Percentiles rank a stretch among this genome's conserved stretches.
These are phyloP conservation scores for Gentiana dahurica DNA, from an alignment of 257 asterid species.

Conservation along the genomic window DNA sequence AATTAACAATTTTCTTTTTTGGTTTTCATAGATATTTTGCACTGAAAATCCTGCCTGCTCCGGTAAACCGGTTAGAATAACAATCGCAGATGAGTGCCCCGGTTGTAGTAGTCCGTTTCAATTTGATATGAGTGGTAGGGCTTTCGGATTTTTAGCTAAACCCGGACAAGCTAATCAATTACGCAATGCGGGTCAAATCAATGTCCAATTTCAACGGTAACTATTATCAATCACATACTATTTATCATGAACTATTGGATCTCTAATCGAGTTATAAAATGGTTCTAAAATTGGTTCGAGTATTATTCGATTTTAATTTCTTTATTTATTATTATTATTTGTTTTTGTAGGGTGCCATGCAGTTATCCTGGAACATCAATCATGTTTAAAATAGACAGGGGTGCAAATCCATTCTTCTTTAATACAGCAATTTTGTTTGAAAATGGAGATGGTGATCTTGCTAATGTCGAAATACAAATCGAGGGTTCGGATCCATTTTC, in stretches of 20 bases:
- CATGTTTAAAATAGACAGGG: conserved; percentile 16
- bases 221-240: neutral
- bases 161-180: conserved; percentile 15
- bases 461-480: conserved; percentile 7
- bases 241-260: no score
- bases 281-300: no score
- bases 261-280: no score
- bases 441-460: conserved; percentile 20
- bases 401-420: conserved; percentile 12
- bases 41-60: conserved; percentile 13
- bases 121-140: conserved; percentile 22
- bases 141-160: conserved; percentile 20
- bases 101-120: conserved; percentile 10
- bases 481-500: conserved; percentile 5
- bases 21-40: conserved; percentile 12
- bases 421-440: neutral
- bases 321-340: neutral
- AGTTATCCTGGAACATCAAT: conserved; percentile 3
- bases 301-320: neutral
- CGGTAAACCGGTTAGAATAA: conserved; percentile 11
- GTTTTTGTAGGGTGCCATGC: conserved; percentile 14
- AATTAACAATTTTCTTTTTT: neutral
- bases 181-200: conserved; percentile 13
- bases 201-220: conserved; percentile 8
- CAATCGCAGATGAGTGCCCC: conserved; percentile 19